These are phyloP conservation scores for Blastomyces gilchristii DNA, from an alignment of 2,329 filamentous ascomycete species.

Conservation along the genomic window DNA sequence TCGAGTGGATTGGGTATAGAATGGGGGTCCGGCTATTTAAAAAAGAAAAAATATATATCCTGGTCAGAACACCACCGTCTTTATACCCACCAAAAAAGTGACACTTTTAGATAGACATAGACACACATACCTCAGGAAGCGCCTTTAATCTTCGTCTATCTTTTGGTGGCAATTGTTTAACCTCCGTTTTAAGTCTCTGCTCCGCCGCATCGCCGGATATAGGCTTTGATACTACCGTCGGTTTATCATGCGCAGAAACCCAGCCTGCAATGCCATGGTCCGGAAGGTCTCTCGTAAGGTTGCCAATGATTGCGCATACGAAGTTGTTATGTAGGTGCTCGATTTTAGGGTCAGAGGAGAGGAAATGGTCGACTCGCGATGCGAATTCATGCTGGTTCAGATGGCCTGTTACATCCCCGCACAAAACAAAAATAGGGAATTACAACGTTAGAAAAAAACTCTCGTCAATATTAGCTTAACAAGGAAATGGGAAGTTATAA, in stretches of 20 bases:
- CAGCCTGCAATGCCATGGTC: constrained; percentile 53
- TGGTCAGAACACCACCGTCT: neutral
- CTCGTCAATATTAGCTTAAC: constrained; percentile 3
- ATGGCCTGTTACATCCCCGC: constrained; percentile 33
- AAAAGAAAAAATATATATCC: neutral
- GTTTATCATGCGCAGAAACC: constrained; percentile 52
- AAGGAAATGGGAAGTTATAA: neutral
- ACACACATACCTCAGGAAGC: constrained; percentile 39
- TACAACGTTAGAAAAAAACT: constrained; percentile 4
- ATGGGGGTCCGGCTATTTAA: constrained; percentile 27
- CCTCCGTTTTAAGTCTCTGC: constrained; percentile 52
- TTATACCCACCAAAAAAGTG: neutral
- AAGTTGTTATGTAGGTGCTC: constrained; percentile 55
- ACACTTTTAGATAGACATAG: constrained; percentile 7
- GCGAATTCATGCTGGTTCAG: constrained; percentile 53
- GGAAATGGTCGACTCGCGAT: constrained; percentile 45
- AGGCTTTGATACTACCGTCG: constrained; percentile 40
- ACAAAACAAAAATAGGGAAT: constrained; percentile 10
- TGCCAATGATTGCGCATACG: constrained; percentile 49
- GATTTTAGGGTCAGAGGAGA: constrained; percentile 42
- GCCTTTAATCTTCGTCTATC: constrained; percentile 51
- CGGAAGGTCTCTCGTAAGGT: constrained; percentile 50
- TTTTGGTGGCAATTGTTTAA: constrained; percentile 51
- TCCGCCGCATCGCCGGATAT: constrained; percentile 51
- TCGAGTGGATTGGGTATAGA: constrained; percentile 30